These are phyloP conservation scores for Chaetomium strumarium DNA, from an alignment of 2,329 filamentous ascomycete genomes.

Conservation along the genomic window DNA sequence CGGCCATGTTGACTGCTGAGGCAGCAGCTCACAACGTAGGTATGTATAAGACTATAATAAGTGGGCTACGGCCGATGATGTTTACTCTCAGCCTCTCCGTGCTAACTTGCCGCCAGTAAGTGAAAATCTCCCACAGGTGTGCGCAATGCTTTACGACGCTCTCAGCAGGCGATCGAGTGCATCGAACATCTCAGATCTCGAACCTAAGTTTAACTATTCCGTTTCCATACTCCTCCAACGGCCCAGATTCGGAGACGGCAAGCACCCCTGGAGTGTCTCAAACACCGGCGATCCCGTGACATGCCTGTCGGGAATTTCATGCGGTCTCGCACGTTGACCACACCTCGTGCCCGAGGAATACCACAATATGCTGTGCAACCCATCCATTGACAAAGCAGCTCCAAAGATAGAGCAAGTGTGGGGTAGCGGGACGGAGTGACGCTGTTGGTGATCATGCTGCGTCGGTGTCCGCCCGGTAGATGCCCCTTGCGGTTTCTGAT, in stretches of 20 bases:
- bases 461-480: too few relatives aligned
- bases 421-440: too few relatives aligned
- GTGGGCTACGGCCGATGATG: neutral
- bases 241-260: too few relatives aligned
- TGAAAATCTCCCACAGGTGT: neutral
- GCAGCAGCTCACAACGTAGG: neutral
- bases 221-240: too few relatives aligned
- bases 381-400: too few relatives aligned
- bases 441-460: too few relatives aligned
- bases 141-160: neutral
- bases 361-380: neutral
- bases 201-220: too few relatives aligned
- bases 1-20: too few relatives aligned
- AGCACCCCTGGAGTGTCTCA: constrained; percentile 1
- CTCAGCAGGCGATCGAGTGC: too few relatives aligned
- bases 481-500: too few relatives aligned
- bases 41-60: too few relatives aligned
- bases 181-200: neutral
- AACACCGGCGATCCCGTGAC: constrained; percentile 7
- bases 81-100: neutral
- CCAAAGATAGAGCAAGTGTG: too few relatives aligned
- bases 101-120: neutral
- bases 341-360: neutral
- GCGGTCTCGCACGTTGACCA: neutral
- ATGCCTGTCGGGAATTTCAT: constrained; percentile 9